Evolutionary conservation across 2,329 filamentous ascomycete genomes (phyloP).

Genomic region (Cryphonectria parasitica): DNA sequence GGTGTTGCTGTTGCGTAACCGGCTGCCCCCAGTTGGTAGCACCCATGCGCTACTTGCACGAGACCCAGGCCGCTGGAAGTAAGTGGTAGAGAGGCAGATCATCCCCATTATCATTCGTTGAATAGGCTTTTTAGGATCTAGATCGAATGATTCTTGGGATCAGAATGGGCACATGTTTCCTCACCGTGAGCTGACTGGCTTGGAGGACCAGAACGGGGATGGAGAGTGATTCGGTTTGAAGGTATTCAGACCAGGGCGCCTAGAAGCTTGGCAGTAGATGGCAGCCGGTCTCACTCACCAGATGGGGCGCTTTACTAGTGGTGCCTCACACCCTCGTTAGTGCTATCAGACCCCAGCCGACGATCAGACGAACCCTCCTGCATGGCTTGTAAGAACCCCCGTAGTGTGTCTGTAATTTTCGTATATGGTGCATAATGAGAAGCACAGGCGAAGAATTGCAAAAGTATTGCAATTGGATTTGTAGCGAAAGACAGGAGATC

Average conservation of each 20-base stretch:
- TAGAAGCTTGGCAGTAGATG: neutral
- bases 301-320: neutral
- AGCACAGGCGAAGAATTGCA: neutral
- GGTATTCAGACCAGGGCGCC: neutral
- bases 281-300: neutral
- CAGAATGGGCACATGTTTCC: conserved; percentile 9
- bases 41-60: neutral
- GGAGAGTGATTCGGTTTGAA: neutral
- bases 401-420: neutral
- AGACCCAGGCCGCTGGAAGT: neutral
- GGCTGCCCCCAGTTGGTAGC: neutral
- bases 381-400: neutral
- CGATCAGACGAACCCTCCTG: conserved; percentile 4
- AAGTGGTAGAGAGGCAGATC: neutral
- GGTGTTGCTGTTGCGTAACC: neutral
- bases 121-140: neutral
- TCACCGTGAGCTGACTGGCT: neutral
- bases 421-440: neutral
- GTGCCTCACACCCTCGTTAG: neutral
- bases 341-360: neutral
- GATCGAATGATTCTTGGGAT: conserved; percentile 21
- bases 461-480: neutral
- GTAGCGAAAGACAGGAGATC: neutral
- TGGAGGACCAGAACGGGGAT: neutral
- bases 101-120: conserved; percentile 4